Conservation (phyloP, 2,329 filamentous ascomycete genomes). For the Phialophora chinensis region DNA sequence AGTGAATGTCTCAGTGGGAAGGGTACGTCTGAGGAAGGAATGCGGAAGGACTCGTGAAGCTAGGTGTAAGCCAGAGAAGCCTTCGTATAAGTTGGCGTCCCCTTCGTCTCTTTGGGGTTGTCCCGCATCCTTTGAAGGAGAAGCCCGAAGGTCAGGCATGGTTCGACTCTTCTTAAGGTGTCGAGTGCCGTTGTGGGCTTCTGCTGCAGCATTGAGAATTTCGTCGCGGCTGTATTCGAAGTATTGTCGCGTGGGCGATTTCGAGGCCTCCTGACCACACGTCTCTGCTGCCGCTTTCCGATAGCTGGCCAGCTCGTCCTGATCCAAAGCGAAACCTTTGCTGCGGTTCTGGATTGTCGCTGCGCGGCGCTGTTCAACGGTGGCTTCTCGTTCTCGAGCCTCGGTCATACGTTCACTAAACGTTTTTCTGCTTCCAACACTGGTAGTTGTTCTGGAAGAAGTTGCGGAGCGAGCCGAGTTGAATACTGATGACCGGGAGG, state of each 20-base stretch:
- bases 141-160: constrained; percentile 22
- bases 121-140: constrained; percentile 16
- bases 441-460: constrained; percentile 14
- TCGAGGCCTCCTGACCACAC: constrained; percentile 27
- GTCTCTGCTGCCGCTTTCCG: constrained; percentile 48
- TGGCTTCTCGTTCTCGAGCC: constrained; percentile 57
- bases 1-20: constrained; percentile 78
- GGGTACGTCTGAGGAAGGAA: constrained; percentile 74
- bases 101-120: constrained; percentile 38
- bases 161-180: constrained; percentile 31
- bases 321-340: constrained; percentile 51
- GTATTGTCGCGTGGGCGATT: constrained; percentile 57
- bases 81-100: constrained; percentile 74
- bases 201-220: constrained; percentile 50
- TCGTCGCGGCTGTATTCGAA: constrained; percentile 69
- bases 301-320: constrained; percentile 52
- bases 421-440: constrained; percentile 53
- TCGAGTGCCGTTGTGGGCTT: constrained; percentile 17
- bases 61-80: constrained; percentile 84
- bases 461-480: constrained; percentile 36
- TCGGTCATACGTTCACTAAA: constrained; percentile 89
- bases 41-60: constrained; percentile 84
- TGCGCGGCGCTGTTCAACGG: constrained; percentile 47
- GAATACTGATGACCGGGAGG: constrained; percentile 37
- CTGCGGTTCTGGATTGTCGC: constrained; percentile 49